These are phyloP conservation scores for Globisporangium viniferum DNA, from an alignment of 352 stramenopile genomes.

Conservation along the genomic window DNA sequence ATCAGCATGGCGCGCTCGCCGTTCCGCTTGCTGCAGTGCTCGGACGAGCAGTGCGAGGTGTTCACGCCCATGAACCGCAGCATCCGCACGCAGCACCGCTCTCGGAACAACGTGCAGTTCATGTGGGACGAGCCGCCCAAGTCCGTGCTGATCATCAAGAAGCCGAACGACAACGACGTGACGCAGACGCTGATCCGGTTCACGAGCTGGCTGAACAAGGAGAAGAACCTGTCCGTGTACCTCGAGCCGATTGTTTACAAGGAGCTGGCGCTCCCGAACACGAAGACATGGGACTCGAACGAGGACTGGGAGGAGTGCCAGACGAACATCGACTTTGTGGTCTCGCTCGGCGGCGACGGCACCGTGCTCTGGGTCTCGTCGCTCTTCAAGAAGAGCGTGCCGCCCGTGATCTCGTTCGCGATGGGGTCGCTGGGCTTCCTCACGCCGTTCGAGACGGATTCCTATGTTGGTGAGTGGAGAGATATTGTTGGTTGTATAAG, in stretches of 20 bases:
- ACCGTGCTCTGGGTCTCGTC: constrained; percentile 88
- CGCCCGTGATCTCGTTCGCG: constrained; percentile 93
- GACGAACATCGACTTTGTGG: constrained; percentile 87
- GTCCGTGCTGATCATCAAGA: constrained; percentile 86
- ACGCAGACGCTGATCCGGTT: constrained; percentile 68
- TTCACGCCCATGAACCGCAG: constrained; percentile 85
- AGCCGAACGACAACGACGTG: constrained; percentile 79
- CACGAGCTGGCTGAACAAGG: constrained; percentile 64
- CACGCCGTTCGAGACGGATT: constrained; percentile 89
- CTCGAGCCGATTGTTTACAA: constrained; percentile 75
- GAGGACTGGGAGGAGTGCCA: constrained; percentile 71
- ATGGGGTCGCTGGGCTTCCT: constrained; percentile 97
- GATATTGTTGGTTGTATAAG: not conserved
- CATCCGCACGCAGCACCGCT: constrained; percentile 81
- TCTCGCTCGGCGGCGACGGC: constrained; percentile 95
- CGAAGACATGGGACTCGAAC: constrained; percentile 60
- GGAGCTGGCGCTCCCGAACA: constrained; percentile 50
- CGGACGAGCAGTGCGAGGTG: constrained; percentile 86
- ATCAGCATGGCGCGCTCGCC: constrained; percentile 43
- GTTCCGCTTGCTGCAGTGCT: constrained; percentile 83
- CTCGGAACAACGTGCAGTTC: constrained; percentile 87
- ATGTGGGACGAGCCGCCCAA: constrained; percentile 86
- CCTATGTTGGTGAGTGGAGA: constrained; percentile 32
- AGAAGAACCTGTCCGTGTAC: constrained; percentile 70
- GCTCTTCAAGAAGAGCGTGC: constrained; percentile 89